A percentile compares a stretch with the other conserved stretches of the same genome.
These are phyloP conservation scores for Antitrichia curtipendula DNA, from an alignment of 225 moss, liverwort and hornwort species.

Conservation along the genomic window DNA sequence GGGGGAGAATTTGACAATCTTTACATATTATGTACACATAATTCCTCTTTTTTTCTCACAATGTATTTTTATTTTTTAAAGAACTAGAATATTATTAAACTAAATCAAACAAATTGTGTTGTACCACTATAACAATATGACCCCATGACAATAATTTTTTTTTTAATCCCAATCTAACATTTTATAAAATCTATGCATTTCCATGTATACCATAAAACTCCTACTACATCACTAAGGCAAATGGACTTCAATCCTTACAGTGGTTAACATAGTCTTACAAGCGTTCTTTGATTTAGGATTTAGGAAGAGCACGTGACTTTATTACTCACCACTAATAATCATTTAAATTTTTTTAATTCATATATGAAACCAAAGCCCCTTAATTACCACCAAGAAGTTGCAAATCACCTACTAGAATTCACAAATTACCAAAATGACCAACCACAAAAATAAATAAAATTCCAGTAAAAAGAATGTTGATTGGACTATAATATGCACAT, in stretches of 20 bases:
- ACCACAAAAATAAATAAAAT: neutral
- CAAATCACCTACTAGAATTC: neutral
- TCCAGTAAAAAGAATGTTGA: neutral
- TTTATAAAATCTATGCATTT: neutral
- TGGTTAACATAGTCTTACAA: neutral
- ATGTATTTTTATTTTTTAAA: neutral
- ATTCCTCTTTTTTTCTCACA: neutral
- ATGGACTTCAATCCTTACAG: neutral
- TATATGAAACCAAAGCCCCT: neutral
- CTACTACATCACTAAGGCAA: neutral
- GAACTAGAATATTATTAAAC: neutral
- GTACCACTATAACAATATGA: neutral
- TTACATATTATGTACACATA: rapidly evolving
- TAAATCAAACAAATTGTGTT: neutral
- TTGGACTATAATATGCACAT: rapidly evolving
- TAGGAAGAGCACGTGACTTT: neutral
- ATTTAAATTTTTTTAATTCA: neutral
- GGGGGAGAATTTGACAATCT: neutral
- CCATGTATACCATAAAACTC: neutral
- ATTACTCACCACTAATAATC: neutral
- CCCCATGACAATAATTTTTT: neutral
- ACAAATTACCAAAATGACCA: neutral
- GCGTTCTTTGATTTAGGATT: neutral
- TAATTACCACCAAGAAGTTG: too few relatives aligned
- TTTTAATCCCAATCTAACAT: neutral